Evolutionary conservation across 164 flowering plant species (phyloP).

Genomic region (Saururus chinensis): DNA sequence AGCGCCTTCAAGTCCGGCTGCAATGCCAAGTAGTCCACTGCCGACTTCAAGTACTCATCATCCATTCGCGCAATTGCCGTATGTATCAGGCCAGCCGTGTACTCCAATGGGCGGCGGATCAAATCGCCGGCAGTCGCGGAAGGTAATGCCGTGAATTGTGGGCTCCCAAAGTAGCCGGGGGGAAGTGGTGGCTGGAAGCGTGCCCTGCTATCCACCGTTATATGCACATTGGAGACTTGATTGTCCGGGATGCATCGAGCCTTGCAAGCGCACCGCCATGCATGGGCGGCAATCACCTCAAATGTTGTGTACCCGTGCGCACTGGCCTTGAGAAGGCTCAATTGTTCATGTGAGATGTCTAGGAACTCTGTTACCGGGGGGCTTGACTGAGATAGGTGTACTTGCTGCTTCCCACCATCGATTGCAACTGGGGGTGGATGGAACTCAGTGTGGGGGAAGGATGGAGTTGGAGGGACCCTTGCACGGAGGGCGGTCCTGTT

Average conservation of each 20-base stretch:
- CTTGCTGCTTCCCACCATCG: too few relatives aligned
- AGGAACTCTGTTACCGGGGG: constrained; percentile 25
- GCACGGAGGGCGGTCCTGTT: constrained; percentile 52
- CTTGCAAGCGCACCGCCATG: constrained; percentile 31
- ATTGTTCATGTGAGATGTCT: constrained; percentile 33
- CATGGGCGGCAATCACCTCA: constrained; percentile 17
- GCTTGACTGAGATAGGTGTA: too few relatives aligned
- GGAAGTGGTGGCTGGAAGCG: constrained; percentile 22
- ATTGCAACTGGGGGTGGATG: constrained; percentile 52
- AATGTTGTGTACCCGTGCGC: constrained; percentile 27
- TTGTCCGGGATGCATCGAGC: constrained; percentile 11
- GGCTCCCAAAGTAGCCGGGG: constrained; percentile 25
- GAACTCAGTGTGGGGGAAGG: constrained; percentile 52
- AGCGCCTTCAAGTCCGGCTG: constrained; percentile 51
- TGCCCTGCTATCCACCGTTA: constrained; percentile 14
- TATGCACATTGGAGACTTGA: constrained; percentile 11
- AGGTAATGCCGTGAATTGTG: constrained; percentile 1
- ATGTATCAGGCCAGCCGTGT: constrained; percentile 33
- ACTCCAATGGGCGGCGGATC: constrained; percentile 4
- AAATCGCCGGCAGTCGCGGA: constrained; percentile 15
- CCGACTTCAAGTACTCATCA: constrained; percentile 25
- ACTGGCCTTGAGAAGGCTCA: constrained; percentile 34
- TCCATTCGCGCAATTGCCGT: constrained; percentile 26
- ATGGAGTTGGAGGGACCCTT: constrained; percentile 44
- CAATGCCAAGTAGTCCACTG: constrained; percentile 53